Evolutionary conservation across 495 filamentous ascomycete species (phyloP).

Genomic region (Rhizodiscina lignyota): DNA sequence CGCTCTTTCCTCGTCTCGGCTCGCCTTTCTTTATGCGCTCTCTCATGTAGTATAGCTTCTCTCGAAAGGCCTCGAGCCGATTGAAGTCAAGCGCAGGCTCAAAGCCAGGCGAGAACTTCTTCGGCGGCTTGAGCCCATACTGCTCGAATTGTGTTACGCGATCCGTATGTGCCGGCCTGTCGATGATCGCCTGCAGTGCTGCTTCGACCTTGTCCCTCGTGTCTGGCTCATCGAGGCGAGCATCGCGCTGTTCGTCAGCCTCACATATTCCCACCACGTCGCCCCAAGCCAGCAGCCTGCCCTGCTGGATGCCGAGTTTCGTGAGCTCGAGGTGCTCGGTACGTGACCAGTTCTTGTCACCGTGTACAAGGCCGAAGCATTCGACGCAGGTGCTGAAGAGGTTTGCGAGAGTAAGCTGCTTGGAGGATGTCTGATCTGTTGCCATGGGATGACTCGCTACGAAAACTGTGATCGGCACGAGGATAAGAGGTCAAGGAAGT

Average conservation of each 20-base stretch:
- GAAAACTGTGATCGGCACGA: too few species aligned
- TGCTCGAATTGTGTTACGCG: constrained; percentile 17
- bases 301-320: constrained; percentile 19
- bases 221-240: constrained; percentile 12
- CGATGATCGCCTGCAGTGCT: constrained; percentile 12
- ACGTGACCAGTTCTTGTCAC: constrained; percentile 11
- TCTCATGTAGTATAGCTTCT: constrained; percentile 4
- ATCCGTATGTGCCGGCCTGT: constrained; percentile 4
- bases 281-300: constrained; percentile 19
- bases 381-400: constrained; percentile 23
- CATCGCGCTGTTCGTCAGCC: constrained; percentile 14
- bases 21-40: not conserved
- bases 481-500: too few species aligned
- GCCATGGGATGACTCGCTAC: too few species aligned
- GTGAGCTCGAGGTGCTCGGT: constrained; percentile 15
- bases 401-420: constrained; percentile 12
- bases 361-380: constrained; percentile 19
- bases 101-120: constrained; percentile 6
- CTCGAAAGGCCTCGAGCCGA: constrained; percentile 19
- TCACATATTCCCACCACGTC: constrained; percentile 19
- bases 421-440: not conserved
- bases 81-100: constrained; percentile 16
- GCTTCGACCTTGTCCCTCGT: constrained; percentile 11
- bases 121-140: constrained; percentile 19
- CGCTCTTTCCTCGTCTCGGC: not conserved